Base-by-base conservation (phyloP, 2,329 filamentous ascomycete species). In the Colletotrichum sp. region DNA sequence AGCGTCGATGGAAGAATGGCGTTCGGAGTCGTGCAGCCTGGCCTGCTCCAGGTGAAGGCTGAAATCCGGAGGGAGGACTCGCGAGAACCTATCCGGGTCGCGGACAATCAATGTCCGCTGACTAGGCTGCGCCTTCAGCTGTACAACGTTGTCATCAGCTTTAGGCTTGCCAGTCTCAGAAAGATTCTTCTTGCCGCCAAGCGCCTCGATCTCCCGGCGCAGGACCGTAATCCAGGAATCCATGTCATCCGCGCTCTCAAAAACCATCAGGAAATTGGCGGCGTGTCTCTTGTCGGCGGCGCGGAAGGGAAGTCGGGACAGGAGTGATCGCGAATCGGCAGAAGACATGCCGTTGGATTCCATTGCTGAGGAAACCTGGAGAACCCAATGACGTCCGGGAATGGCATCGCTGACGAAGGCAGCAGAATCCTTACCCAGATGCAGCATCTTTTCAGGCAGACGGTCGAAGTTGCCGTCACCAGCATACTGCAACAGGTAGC, bases 331-430 rank as follows among this genome's bases (percentile, higher is more conserved):
- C 5, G 90, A 86, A 49, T 91, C 89, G 4, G 87, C 80, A 5
- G 87, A 80, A 16, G 88, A 81, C 2, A 83, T 85, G 32, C 91
- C 91, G 39, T 94, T 90, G 4, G 90, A 84, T 66, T 93, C 92
- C 72, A 92, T 91, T 10, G 88, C 86, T 44, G 95, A 93, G 4
- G 92, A 93, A 26, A 96, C 91, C 79, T 95, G 94, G 16, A 96
- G 84, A 8, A 96, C 95, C 92, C 94, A 96, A 80, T 96, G 94
- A 76, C 92, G 92, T 8, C 95, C 95, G 5, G 94, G 94, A 71
- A 96, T 95, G 16, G 94, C 88, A 81, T 97, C 95, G 79, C 92
- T 95, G 2, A 93, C 95, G 83, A 95, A 96, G 7, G 94, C 95
- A 13, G 94, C 94, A 5, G 95, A 96, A 64, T 94, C 90, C 78